phyloP scores from a whole-genome alignment of 208 protist genomes.

The Porcisia deanei region DNA sequence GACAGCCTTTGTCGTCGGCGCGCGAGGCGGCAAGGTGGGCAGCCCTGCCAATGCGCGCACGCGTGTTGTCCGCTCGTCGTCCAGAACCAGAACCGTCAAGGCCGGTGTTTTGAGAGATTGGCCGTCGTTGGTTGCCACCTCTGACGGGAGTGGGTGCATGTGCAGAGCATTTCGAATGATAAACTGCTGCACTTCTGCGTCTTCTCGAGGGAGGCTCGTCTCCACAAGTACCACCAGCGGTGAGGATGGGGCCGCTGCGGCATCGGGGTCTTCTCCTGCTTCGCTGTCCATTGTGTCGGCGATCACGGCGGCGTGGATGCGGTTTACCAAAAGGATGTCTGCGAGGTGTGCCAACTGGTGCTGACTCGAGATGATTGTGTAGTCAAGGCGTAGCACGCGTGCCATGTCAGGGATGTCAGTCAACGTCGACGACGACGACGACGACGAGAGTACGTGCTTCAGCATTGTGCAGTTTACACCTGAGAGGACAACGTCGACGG shows the following conservation, averaged over 20 bases:
- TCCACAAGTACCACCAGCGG: slow-evolving; percentile 34
- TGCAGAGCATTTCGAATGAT: slow-evolving; percentile 28
- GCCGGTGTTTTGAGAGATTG: slow-evolving; percentile 10
- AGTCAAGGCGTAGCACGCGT: slow-evolving; percentile 32
- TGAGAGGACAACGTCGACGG: slow-evolving; percentile 22
- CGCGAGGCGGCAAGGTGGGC: slow-evolving; percentile 5
- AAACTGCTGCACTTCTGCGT: slow-evolving; percentile 37
- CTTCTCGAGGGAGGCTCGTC: slow-evolving; percentile 20
- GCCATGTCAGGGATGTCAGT: slow-evolving; percentile 23
- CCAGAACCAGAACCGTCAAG: slow-evolving; percentile 23
- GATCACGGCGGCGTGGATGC: slow-evolving; percentile 33
- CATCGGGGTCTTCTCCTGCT: background rate
- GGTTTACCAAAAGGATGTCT: slow-evolving; percentile 30
- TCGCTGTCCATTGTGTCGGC: slow-evolving; percentile 9
- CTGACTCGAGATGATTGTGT: slow-evolving; percentile 3
- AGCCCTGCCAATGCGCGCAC: slow-evolving; percentile 20
- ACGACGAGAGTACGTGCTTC: slow-evolving; percentile 25
- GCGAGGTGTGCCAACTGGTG: slow-evolving; percentile 21
- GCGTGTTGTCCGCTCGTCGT: slow-evolving; percentile 15
- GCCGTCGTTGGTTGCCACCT: slow-evolving; percentile 1
- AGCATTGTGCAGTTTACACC: slow-evolving; percentile 25
- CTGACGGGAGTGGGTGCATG: slow-evolving; percentile 28
- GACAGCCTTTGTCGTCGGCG: background rate
- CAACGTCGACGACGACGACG: slow-evolving; percentile 20
- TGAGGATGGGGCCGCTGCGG: background rate